These are phyloP conservation scores for Candida arabinofermentans DNA, from an alignment of 805 yeast genomes.

Conservation along the genomic window DNA sequence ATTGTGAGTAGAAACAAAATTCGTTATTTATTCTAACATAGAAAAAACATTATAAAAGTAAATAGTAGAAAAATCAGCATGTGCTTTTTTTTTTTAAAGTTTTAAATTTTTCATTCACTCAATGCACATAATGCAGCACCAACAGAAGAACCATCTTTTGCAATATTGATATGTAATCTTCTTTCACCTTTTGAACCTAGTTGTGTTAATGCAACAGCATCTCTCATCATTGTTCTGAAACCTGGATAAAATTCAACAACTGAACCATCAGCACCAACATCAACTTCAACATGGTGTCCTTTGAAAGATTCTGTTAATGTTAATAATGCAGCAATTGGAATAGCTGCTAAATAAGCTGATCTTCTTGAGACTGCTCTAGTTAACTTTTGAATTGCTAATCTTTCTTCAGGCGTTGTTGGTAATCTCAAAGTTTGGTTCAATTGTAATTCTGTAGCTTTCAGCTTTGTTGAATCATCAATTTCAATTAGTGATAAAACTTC, in stretches of 20 bases:
- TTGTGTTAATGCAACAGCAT: slow-evolving; percentile 66
- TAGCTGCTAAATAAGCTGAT: slow-evolving; percentile 86
- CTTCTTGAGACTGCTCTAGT: slow-evolving; percentile 80
- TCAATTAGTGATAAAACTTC: slow-evolving; percentile 85
- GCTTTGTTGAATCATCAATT: slow-evolving; percentile 73
- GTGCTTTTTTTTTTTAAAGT: not conserved
- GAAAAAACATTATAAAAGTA: not conserved
- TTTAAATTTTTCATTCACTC: slow-evolving; percentile 14
- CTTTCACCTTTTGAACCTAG: slow-evolving; percentile 74
- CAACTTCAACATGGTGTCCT: slow-evolving; percentile 66
- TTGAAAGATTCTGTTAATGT: slow-evolving; percentile 64
- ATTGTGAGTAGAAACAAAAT: too few species aligned
- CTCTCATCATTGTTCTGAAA: slow-evolving; percentile 73
- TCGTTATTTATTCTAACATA: too few species aligned
- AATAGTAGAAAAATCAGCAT: not conserved
- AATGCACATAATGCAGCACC: slow-evolving; percentile 95
- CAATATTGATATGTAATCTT: slow-evolving; percentile 71
- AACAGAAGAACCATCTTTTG: slow-evolving; percentile 95
- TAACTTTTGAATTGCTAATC: slow-evolving; percentile 64
- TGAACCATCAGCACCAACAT: slow-evolving; percentile 94
- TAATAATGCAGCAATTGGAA: slow-evolving; percentile 82
- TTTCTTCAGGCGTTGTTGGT: slow-evolving; percentile 68
- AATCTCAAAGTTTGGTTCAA: slow-evolving; percentile 63
- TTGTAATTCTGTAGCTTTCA: slow-evolving; percentile 66
- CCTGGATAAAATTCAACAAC: slow-evolving; percentile 93